phyloP scores from a whole-genome alignment of 345 rosid genomes.

The Citrus reticulata region DNA sequence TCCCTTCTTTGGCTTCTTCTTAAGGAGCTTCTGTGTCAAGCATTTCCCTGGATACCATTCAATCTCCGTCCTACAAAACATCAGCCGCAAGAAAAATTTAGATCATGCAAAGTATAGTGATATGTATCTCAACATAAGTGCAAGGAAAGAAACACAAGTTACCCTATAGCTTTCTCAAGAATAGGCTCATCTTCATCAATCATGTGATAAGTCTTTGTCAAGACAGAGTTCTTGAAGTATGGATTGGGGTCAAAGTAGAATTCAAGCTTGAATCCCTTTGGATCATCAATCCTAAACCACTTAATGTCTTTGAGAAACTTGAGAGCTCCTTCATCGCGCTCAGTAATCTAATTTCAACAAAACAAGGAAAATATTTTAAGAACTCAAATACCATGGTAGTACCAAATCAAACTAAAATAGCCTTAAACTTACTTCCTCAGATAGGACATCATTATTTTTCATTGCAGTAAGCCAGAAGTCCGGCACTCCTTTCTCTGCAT shows the following conservation, averaged over 20 bases:
- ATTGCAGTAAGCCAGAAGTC: conserved; percentile 90
- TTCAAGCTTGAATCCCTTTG: conserved; percentile 97
- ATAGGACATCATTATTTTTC: conserved; percentile 90
- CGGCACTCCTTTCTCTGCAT: conserved; percentile 92
- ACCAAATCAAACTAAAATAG: background rate
- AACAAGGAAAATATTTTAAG: background rate
- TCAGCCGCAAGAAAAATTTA: conserved; percentile 6
- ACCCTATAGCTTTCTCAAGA: conserved; percentile 97
- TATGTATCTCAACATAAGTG: background rate
- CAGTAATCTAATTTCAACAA: conserved; percentile 50
- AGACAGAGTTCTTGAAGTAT: conserved; percentile 73
- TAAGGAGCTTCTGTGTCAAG: conserved; percentile 84
- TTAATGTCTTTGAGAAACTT: conserved; percentile 81
- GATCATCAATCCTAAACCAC: conserved; percentile 78
- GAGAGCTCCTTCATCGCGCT: conserved; percentile 94
- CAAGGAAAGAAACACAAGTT: conserved; percentile 5
- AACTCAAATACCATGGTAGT: background rate
- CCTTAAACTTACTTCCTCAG: conserved; percentile 62
- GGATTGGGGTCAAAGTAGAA: conserved; percentile 87
- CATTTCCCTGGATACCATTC: conserved; percentile 95
- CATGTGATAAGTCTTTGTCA: conserved; percentile 95
- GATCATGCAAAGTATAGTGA: background rate
- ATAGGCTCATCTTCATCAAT: conserved; percentile 97
- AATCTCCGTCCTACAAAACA: conserved; percentile 71
- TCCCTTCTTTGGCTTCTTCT: conserved; percentile 97